Evolutionary conservation across 1,284 basidiomycete genomes (phyloP), one percentile per base, ranked within the genome.

Genomic region (Austropuccinia psidii): DNA sequence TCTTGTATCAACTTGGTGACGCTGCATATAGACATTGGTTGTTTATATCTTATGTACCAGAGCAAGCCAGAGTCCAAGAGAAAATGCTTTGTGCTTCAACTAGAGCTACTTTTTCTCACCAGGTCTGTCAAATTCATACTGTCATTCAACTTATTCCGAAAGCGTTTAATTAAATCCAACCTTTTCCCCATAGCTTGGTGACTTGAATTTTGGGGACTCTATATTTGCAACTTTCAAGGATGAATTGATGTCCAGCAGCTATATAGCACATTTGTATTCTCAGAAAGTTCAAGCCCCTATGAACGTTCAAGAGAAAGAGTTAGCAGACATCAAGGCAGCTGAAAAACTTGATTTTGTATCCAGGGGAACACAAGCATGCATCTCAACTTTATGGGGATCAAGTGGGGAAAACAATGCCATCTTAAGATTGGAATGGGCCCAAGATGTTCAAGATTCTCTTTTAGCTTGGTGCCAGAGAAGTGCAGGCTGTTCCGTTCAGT

Each of bases 11-110:
- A 39, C 27, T 60, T 11, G 31, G n/a, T 6, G 29, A 60, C 31
- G 7, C 27, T 21, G 57, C n/a, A n/a, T 29, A 35, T 33, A n/a
- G 31, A n/a, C 17, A n/a, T n/a, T 60, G 57, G 57, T 4, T 60
- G 31, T 60, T 60, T n/a, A 60, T 60, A 19, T 35, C 35, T 19
- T 60, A 60, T 39, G 57, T 60, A 13, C 57, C 57, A 15, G 57
- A 60, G 13, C 17, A 37, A 15, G 57, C 57, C 2, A 60, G 39
- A 39, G 57, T 60, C n/a, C 27, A 35, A 60, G 57, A 60, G 21
- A 60, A 60, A 24, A 60, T 60, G 57, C 9, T 60, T 9, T 60
- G 39, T 39, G 57, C 57, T 15, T 60, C 57, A 27, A 60, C 57
- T 39, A 60, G 57, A 60, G 57, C 31, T 15, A 60, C 31, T 4